Base-by-base conservation (phyloP, 2,329 filamentous ascomycete genomes). In the Colletotrichum melonis region DNA sequence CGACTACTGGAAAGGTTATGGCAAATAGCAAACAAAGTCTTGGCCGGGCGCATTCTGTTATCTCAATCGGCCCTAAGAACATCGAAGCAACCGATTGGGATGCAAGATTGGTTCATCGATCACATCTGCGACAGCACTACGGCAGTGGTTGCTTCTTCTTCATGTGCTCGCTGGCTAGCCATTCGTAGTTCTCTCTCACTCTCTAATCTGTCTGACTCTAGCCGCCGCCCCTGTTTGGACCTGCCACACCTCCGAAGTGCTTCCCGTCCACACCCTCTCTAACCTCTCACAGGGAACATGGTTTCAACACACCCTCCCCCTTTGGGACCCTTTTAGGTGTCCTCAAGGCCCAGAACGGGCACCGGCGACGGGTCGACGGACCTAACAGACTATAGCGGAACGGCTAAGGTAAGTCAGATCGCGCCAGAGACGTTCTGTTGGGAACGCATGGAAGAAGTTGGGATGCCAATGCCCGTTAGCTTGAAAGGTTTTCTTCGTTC, bases 1-100 rank as follows among this genome's bases (percentile, higher is more conserved):
- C 46, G 42, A 59, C 56, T 55, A 59, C 12, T 42, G 38, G 55
- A 59, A 59, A 57, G 38, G 24, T n/a, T 22, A 22, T 56, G 54
- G 26, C 22, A 30, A 63, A 54, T 56, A 5, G 62, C 62, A 8
- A 38, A 12, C 28, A 8, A 42, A 54, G 24, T 38, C 26, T 26
- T 8, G 42, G 42, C 1, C 42, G 19, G 24, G 67, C 11, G 12
- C 22, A 55, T 35, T 57, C 30, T 49, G 67, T 65, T 70, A 73
- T 73, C 67, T 70, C 55, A 73, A 73, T 70, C 71, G 71, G 71
- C 67, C 71, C 71, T 70, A 62, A 62, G 59, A 35, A 1, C 32
- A 12, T 35, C 11, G 11, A 28, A 59, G 56, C 59, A 54, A 60
- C 42, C 60, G 70, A 46, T 73, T 73, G 54, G 70, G 59, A 73